Conservation (phyloP, 768 basidiomycete species). For the Leccinum obscurum region DNA sequence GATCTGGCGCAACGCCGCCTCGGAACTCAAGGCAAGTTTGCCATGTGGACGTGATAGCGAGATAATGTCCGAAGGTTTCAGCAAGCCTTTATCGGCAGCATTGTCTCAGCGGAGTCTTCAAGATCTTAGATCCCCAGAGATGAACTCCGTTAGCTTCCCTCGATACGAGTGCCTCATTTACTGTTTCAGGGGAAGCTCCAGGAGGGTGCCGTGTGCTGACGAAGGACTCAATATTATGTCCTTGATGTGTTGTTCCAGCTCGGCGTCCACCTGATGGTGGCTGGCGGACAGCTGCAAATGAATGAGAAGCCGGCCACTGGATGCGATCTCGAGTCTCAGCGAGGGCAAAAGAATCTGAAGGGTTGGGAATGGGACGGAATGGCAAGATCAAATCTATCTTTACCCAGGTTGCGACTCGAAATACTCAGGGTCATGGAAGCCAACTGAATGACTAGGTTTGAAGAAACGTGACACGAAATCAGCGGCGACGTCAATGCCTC, state of each 20-base stretch:
- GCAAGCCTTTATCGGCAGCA: background rate
- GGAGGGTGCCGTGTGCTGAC: background rate
- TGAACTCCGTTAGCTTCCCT: background rate
- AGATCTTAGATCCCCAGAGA: background rate
- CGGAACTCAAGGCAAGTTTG: background rate
- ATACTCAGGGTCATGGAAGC: background rate
- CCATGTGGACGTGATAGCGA: background rate
- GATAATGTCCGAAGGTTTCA: background rate
- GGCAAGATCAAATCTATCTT: background rate
- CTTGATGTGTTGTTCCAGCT: background rate
- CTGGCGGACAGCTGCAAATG: background rate
- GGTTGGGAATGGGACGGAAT: background rate
- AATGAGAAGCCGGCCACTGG: background rate
- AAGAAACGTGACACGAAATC: slow-evolving; percentile 50
- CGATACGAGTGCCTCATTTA: background rate
- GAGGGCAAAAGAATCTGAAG: background rate
- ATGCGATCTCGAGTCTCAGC: too few relatives aligned
- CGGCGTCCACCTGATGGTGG: background rate
- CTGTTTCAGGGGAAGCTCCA: background rate
- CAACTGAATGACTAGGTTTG: background rate
- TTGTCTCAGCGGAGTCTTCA: background rate
- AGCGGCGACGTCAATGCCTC: slow-evolving; percentile 81
- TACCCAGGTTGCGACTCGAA: background rate
- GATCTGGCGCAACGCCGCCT: background rate
- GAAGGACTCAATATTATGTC: background rate